Base-by-base conservation (phyloP, 2,329 filamentous ascomycete genomes). In the Stemphylium vesicarium region DNA sequence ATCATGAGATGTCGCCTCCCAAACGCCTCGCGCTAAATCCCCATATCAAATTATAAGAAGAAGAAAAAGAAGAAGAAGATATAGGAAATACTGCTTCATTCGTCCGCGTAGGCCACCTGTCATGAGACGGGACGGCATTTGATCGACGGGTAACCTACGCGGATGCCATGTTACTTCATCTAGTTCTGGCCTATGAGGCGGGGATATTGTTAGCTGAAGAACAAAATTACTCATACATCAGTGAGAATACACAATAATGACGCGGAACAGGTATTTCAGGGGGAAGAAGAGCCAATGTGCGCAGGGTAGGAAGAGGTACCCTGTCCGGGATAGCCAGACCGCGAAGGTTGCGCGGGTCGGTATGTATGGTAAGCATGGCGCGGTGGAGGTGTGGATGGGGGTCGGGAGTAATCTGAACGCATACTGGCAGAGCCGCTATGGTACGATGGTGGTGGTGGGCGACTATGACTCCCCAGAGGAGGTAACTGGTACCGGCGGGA, bases 401-500 rank as follows among this genome's bases (percentile, higher is more conserved):
- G 59, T n/a, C 54, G 67, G 51, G 62, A 48, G 24, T 55, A 60
- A 13, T 68, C 58, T 41, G 63, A 55, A 15, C 60, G 59, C 36
- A 63, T 48, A 33, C 55, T 48, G 10, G 62, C 57, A 40, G 62
- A 45, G 38, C 57, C 50, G 44, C 40, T 56, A 40, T 62, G 63
- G 47, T 60, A 56, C 15, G 45, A 24, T 8, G 56, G 61, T 44
- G 59, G 50, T 46, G 52, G 50, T 37, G 68, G 58, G 44, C 62
- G 69, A 46, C 57, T 59, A 36, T 68, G 56, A 10, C 16, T 46
- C 12, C 62, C 56, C 39, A 55, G 58, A 15, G 60, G 53, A 60
- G 69, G 67, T n/a, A 68, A 50, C 35, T 68, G 67, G 59, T 69
- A 72, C 22, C 65, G 70, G 57, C 59, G 66, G 10, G 65, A 59